Evolutionary conservation across 148 eudicot species (phyloP).

Genomic region (Vaccinium vitisidaea): DNA sequence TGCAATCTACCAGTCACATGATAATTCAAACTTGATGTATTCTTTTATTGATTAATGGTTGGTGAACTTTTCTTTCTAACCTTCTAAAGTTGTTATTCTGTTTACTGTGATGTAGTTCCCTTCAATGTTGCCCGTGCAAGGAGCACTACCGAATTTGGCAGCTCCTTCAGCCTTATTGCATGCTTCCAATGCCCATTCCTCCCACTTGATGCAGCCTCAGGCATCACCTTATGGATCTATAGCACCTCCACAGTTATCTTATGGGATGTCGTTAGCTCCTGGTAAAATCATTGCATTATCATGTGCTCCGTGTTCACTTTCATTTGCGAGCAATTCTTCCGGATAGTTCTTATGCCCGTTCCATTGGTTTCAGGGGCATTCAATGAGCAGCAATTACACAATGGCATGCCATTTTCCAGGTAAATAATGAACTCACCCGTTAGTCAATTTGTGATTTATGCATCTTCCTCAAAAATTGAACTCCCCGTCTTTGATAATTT

Average conservation of each 20-base stretch:
- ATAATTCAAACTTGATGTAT: neutral
- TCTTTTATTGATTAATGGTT: neutral
- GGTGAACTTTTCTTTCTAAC: neutral
- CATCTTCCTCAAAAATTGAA: neutral
- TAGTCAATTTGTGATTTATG: neutral
- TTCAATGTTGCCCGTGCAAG: conserved; percentile 43
- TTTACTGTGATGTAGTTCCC: conserved; percentile 41
- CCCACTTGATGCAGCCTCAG: conserved; percentile 30
- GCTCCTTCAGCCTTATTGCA: conserved; percentile 27
- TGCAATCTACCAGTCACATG: neutral
- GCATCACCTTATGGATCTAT: conserved; percentile 30
- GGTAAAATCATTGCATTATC: conserved; percentile 19
- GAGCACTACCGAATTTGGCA: conserved; percentile 35
- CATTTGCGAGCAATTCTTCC: neutral
- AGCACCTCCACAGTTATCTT: conserved; percentile 20
- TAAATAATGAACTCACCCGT: conserved; percentile 11
- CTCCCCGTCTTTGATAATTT: neutral
- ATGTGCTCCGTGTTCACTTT: neutral
- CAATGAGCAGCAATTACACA: conserved; percentile 36
- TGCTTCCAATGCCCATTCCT: conserved; percentile 4
- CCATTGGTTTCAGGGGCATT: conserved; percentile 43
- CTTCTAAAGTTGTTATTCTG: neutral
- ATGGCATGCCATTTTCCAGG: conserved; percentile 41
- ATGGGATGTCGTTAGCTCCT: conserved; percentile 27
- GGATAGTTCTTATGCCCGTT: neutral